Evolutionary conservation across 495 filamentous ascomycete genomes (phyloP), one percentile per base, ranked within the genome.

Genomic region (Aspergillus asperescens): DNA sequence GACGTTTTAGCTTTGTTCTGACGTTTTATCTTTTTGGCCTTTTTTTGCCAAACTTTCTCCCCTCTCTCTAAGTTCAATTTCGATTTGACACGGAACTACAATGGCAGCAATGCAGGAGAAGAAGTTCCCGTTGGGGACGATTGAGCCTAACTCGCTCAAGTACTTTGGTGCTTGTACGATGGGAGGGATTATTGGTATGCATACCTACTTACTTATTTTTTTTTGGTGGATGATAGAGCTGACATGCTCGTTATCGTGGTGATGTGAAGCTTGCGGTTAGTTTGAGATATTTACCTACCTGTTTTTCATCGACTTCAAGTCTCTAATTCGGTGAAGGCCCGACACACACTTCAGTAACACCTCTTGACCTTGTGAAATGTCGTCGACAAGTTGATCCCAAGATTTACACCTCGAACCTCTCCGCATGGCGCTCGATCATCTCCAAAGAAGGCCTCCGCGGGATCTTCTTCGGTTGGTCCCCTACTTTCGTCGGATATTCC

Each of bases 381-480:
- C 81, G 84, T 42, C 82, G 84, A 23, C 84, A 88, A 70, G 84
- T 88, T 69, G 83, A 87, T 55, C 69, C 81, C 35, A 84, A 80
- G 41, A 80, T 87, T 59, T 88, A 88, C 73, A 78, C 64, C 40
- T 85, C 82, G 49, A 88, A 88, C 63, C 46, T 85, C 42, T 70
- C 73, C 38, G 84, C 81, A 64, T 88, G 84, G 84, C 73, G 75
- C 47, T 74, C 69, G 43, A 88, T 88, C 64, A 82, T 79, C 67
- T 62, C 68, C 28, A 74, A 76, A 49, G 82, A 86, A 71, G 84
- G 84, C 23, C 42, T 88, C 20, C 82, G 83, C 61, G 84, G 84
- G 51, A 74, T 88, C 60, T 85, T 85, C 73, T 84, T 85, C 66
- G 84, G 84, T 60, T 87, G 84, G 84, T 73, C 80, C 0, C 84